Conservation (phyloP, 306 rosid species). For the Crotalaria pallida region DNA sequence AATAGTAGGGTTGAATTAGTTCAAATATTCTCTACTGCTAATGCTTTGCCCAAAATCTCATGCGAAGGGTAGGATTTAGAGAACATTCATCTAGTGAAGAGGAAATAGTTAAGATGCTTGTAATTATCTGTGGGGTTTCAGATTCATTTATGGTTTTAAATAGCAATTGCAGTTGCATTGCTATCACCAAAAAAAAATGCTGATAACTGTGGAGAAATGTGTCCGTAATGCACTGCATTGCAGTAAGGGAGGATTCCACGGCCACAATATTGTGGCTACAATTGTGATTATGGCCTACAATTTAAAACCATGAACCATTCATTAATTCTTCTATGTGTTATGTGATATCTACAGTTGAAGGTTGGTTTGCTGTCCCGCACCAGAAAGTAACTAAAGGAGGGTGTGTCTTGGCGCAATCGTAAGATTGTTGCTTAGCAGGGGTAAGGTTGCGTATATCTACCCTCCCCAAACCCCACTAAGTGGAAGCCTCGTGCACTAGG, state of each 20-base stretch:
- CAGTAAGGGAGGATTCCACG: not conserved
- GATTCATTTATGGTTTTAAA: not conserved
- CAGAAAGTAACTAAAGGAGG: not conserved
- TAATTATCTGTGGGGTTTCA: not conserved
- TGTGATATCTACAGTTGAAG: not conserved
- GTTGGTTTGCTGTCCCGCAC: not conserved
- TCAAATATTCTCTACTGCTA: not conserved
- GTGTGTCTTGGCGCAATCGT: no score
- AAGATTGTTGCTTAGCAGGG: no score
- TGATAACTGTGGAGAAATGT: not conserved
- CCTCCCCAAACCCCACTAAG: no score
- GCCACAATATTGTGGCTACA: not conserved
- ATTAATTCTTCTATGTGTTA: not conserved
- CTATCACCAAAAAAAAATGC: not conserved
- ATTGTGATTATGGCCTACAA: not conserved
- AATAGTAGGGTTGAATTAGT: not conserved
- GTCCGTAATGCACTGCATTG: not conserved
- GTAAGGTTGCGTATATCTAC: no score
- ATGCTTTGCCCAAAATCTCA: not conserved
- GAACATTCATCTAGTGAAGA: not conserved
- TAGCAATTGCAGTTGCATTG: not conserved
- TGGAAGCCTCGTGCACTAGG: no score
- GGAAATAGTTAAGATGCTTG: not conserved
- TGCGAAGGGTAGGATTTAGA: not conserved
- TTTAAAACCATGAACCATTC: not conserved